phyloP scores from a whole-genome alignment of 2,329 filamentous ascomycete genomes.

The Apiospora sp. region DNA sequence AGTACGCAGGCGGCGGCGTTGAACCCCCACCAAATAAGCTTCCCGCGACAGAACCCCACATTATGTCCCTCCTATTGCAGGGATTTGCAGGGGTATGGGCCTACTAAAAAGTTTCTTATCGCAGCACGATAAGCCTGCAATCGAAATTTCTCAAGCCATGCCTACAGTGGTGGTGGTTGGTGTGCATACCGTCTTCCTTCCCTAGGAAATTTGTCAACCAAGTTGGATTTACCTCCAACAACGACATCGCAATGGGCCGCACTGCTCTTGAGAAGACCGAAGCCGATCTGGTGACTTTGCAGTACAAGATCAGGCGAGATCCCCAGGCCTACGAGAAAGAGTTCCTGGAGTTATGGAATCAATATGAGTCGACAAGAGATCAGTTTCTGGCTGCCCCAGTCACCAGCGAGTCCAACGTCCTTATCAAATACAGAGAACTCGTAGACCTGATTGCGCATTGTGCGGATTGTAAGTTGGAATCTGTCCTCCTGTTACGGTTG shows the following conservation, averaged over 20 bases:
- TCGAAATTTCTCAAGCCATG: slow-evolving; percentile 19
- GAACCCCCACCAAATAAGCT: slow-evolving; percentile 17
- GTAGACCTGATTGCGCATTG: slow-evolving; percentile 95
- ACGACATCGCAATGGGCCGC: slow-evolving; percentile 70
- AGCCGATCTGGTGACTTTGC: slow-evolving; percentile 86
- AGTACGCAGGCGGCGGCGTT: background rate
- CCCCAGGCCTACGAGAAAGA: slow-evolving; percentile 90
- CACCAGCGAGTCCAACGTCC: slow-evolving; percentile 77
- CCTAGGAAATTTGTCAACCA: background rate
- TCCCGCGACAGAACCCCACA: background rate
- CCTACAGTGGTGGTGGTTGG: background rate
- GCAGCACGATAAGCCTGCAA: background rate
- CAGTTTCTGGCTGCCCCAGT: slow-evolving; percentile 88
- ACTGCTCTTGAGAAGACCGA: slow-evolving; percentile 95
- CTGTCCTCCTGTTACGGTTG: background rate
- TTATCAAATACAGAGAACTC: slow-evolving; percentile 87
- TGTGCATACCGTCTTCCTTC: background rate
- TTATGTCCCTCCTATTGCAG: background rate
- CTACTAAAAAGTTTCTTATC: slow-evolving; percentile 22
- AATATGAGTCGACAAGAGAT: slow-evolving; percentile 90
- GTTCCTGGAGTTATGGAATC: slow-evolving; percentile 85
- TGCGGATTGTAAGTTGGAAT: slow-evolving; percentile 66
- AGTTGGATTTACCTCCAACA: slow-evolving; percentile 10
- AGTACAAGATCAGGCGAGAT: slow-evolving; percentile 90
- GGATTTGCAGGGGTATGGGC: background rate